Evolutionary conservation across 2,329 filamentous ascomycete genomes (phyloP), one percentile per base, ranked within the genome.

Genomic region (Aspergillus puulaauensis): DNA sequence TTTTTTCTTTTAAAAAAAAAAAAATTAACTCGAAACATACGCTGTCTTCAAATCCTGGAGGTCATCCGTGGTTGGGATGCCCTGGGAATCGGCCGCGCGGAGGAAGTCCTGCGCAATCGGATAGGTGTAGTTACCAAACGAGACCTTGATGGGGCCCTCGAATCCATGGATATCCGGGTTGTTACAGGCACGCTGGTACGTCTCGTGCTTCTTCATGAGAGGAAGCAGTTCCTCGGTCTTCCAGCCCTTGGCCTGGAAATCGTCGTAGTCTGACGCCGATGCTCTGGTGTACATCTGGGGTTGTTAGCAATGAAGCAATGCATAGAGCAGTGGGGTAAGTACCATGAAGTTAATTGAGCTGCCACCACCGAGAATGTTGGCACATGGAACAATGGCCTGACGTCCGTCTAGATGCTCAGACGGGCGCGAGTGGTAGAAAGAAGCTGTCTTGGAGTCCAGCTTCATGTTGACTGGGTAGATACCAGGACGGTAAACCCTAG

Each of bases 91-190:
- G 3, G 84, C 80, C 15, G 88, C 88, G 19, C 88, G 81, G 39
- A 92, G 78, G 79, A 92, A 92, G 73, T 93, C 90, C 52, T 92
- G 87, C 81, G 89, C 91, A 74, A 93, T 86, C 1, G 90, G 90
- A 65, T 93, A 93, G 4, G 87, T 90, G 74, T 91, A 89, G 74
- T 91, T 91, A 54, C 88, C 88, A 62, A 92, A 92, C 0, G 88
- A 91, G 40, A 91, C 89, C 75, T 91, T 91, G 77, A 92, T 91
- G 0, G 90, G 90, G 0, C 90, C 90, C 35, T 91, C 88, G 56
- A 87, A 90, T 1, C 90, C 90, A 67, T 93, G 90, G 21, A 90
- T 65, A 57, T 74, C 83, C 69, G 76, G 79, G 70, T 88, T 88
- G 65, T 85, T 84, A 49, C 79, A 83, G 6, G 86, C 77, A 39